Percentiles rank a stretch among this genome's conserved stretches.
phyloP scores from a whole-genome alignment of 225 moss, liverwort and hornwort genomes.

The Asterella californica region DNA sequence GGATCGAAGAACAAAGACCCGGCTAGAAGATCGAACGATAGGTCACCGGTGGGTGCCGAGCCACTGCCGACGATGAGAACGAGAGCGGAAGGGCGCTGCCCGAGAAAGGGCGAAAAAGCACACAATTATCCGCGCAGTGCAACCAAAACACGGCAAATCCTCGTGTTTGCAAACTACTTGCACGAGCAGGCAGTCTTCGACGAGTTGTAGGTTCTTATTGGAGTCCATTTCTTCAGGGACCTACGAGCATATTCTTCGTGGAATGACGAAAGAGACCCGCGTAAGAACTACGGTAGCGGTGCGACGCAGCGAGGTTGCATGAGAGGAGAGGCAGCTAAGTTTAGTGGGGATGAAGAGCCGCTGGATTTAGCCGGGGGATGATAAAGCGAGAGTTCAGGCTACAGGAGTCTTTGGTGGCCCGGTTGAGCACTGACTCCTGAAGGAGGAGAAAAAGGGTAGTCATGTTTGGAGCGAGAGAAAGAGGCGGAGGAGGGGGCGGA shows the following conservation, averaged over 20 bases:
- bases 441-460: background rate
- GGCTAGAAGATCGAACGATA: background rate
- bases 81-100: background rate
- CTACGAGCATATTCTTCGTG: background rate
- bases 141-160: background rate
- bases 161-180: background rate
- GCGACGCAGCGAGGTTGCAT: background rate
- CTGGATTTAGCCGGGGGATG: slow-evolving; percentile 19
- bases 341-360: slow-evolving; percentile 8
- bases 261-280: background rate
- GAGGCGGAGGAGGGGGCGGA: slow-evolving; percentile 2
- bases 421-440: background rate
- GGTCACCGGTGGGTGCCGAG: background rate
- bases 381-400: slow-evolving; percentile 16
- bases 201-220: background rate
- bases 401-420: slow-evolving; percentile 7
- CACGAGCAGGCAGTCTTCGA: background rate
- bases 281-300: background rate
- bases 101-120: background rate
- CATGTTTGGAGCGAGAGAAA: slow-evolving; percentile 10
- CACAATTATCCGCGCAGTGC: background rate
- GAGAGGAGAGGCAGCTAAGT: slow-evolving; percentile 7
- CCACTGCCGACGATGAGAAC: background rate
- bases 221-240: background rate
- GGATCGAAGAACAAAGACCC: background rate